phyloP scores from a whole-genome alignment of 139 green algal genomes.

The Coelastrella sp. region DNA sequence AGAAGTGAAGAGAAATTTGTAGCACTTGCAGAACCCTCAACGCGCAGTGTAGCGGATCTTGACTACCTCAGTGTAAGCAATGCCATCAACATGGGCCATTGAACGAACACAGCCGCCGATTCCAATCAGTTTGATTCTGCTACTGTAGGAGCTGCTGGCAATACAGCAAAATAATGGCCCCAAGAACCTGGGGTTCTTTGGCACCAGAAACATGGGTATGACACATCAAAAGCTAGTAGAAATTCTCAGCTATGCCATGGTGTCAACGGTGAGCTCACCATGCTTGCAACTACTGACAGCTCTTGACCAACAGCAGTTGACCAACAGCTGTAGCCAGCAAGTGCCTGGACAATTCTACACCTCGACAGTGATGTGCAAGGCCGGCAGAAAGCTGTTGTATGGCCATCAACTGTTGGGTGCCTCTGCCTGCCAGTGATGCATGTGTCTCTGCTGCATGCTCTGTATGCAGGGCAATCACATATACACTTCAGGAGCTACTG shows the following conservation, averaged over 20 bases:
- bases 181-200: conserved; percentile 97
- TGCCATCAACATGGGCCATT: background rate
- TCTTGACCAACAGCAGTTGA: background rate
- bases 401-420: too few species aligned
- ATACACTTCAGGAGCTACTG: conserved; percentile 95
- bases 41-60: conserved; percentile 55
- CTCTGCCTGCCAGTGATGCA: too few species aligned
- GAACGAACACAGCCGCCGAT: background rate
- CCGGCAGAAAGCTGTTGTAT: too few species aligned
- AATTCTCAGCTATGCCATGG: conserved; percentile 97
- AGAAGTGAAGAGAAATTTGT: conserved; percentile 42
- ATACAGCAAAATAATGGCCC: conserved; percentile 96
- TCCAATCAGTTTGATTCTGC: background rate
- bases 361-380: too few species aligned
- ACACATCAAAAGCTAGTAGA: conserved; percentile 99
- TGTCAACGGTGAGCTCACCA: conserved; percentile 84
- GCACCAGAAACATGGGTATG: conserved; percentile 98
- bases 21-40: conserved; percentile 44
- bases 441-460: background rate
- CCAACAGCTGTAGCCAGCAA: too few species aligned
- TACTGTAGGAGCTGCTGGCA: conserved; percentile 94
- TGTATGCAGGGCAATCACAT: conserved; percentile 93
- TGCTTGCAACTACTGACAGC: background rate
- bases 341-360: too few species aligned
- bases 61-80: conserved; percentile 66